phyloP scores from a whole-genome alignment of 352 stramenopile genomes.

The Globisporangium heterothallicum region DNA sequence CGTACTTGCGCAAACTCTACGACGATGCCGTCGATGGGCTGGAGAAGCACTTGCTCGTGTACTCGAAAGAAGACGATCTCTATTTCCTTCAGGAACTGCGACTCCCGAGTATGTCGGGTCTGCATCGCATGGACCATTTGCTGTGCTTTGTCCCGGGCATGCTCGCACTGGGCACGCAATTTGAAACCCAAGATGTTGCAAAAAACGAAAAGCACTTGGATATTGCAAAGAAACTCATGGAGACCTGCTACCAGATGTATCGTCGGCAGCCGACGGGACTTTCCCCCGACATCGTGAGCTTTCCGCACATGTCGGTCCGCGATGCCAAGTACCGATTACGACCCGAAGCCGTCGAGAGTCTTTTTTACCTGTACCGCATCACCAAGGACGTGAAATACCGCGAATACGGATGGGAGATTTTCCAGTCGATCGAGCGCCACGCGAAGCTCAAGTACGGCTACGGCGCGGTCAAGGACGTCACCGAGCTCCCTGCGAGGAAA shows the following conservation, averaged over 20 bases:
- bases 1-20: constrained; percentile 85
- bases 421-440: constrained; percentile 90
- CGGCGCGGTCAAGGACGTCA: constrained; percentile 55
- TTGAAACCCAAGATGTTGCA: constrained; percentile 41
- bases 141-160: constrained; percentile 94
- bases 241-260: constrained; percentile 96
- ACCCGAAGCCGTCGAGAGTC: constrained; percentile 93
- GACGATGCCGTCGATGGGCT: constrained; percentile 92
- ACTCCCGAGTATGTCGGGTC: constrained; percentile 31
- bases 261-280: constrained; percentile 88
- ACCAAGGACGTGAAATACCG: constrained; percentile 93
- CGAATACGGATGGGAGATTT: constrained; percentile 95
- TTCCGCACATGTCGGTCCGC: constrained; percentile 56
- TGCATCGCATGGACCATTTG: constrained; percentile 95
- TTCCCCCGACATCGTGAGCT: constrained; percentile 90
- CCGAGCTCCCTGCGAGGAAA: constrained; percentile 35
- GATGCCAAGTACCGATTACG: constrained; percentile 91
- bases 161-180: constrained; percentile 89
- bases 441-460: constrained; percentile 89
- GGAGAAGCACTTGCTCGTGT: constrained; percentile 86
- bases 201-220: constrained; percentile 84
- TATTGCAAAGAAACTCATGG: constrained; percentile 86
- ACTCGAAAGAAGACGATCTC: constrained; percentile 49
- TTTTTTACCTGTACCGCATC: constrained; percentile 95
- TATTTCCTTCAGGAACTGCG: constrained; percentile 64